Base-by-base conservation (phyloP, 129 eudicot genomes). In the Arctium minus region DNA sequence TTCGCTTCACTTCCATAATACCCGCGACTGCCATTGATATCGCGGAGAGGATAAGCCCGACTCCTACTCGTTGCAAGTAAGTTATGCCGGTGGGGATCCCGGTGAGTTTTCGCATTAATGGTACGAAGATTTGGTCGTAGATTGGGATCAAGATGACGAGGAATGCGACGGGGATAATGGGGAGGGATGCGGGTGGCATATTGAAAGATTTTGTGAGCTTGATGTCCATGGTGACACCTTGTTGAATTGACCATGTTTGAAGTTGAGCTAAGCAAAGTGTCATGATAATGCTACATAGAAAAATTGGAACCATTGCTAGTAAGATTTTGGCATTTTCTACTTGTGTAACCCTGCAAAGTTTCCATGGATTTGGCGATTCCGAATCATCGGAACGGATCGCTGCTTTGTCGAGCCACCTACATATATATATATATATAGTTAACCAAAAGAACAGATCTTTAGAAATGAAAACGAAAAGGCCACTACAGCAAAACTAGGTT, bases 341-440 rank as follows among this genome's bases (percentile, higher is more conserved):
- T 91, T 93, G 97, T 4, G 96, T 93, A 17, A 93, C 96, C 2
- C 85, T 86, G 86, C 97, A 93, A 81, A 88, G 92, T 82, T 93
- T 93, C 96, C 96, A 91, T 42, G 96, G 88, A 77, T 37, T 91
- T 82, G 82, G 73, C 17, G 78, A 44, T 67, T 75, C 79, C 0
- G 18, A 29, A 18, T 81, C 79, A 31, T 83, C 9, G 2, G 86
- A 15, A 75, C 81, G 83, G 72, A 91, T 85, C 11, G 97, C 93
- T 86, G 93, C 97, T 83, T 89, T 91, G 83, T 92, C 97, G 38
- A 93, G 75, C 82, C 85, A 93, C 89, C 97, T 93, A 22, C 27
- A 22, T 22, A 35, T 33, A 9, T 53, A 22, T 22, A 22, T 22
- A 22, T 22, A 22, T 22, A 60, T 60, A 31, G 8, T 73, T 31